These are phyloP conservation scores for Claviceps purpurea DNA, from an alignment of 2,329 filamentous ascomycete species.

Conservation along the genomic window DNA sequence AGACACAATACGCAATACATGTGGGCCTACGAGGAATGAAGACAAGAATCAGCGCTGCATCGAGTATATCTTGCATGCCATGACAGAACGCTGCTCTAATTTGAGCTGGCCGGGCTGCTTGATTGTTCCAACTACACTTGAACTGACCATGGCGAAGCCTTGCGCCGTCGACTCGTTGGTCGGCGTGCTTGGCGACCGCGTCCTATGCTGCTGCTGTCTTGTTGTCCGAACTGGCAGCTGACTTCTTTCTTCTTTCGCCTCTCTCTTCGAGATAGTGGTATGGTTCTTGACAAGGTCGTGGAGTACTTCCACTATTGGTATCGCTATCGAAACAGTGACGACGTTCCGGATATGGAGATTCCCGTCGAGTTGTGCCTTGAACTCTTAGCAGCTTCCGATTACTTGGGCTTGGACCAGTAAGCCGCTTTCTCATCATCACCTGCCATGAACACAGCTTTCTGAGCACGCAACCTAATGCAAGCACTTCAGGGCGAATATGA, in stretches of 20 bases:
- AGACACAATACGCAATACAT: background rate
- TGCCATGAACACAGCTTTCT: background rate
- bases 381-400: constrained; percentile 65
- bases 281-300: constrained; percentile 66
- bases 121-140: constrained; percentile 48
- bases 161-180: constrained; percentile 3
- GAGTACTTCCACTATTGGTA: constrained; percentile 79
- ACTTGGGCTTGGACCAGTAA: constrained; percentile 51
- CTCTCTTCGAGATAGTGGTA: constrained; percentile 38
- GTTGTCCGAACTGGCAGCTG: constrained; percentile 4
- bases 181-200: background rate
- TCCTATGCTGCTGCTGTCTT: background rate
- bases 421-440: constrained; percentile 8
- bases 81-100: constrained; percentile 28
- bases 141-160: constrained; percentile 33
- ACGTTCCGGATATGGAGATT: constrained; percentile 71
- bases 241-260: constrained; percentile 4
- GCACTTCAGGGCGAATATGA: constrained; percentile 22
- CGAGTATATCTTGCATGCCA: constrained; percentile 7
- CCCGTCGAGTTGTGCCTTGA: constrained; percentile 68
- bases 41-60: constrained; percentile 27
- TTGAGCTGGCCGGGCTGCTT: constrained; percentile 27
- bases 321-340: constrained; percentile 53
- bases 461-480: constrained; percentile 14
- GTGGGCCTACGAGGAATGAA: constrained; percentile 17